A percentile compares a stretch with the other conserved stretches of the same genome.
phyloP scores from a whole-genome alignment of 805 yeast genomes.

The Sporopachydermia quercuum region DNA sequence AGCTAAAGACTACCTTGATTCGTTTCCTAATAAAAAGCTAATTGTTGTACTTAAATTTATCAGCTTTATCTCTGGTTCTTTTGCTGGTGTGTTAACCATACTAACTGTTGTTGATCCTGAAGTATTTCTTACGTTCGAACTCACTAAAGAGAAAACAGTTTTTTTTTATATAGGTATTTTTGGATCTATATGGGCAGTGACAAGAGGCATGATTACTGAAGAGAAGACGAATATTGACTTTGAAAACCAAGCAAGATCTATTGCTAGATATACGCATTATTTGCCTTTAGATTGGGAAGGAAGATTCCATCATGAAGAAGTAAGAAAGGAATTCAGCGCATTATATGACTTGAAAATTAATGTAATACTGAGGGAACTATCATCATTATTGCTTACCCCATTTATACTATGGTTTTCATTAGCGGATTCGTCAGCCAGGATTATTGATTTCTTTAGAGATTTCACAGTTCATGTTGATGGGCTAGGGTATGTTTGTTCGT shows the following conservation, averaged over 20 bases:
- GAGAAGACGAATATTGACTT: conserved; percentile 78
- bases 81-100: conserved; percentile 75
- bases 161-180: conserved; percentile 78
- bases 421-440: conserved; percentile 55
- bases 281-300: conserved; percentile 82
- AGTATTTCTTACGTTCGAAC: conserved; percentile 76
- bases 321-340: conserved; percentile 68
- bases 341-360: conserved; percentile 62
- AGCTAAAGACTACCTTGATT: conserved; percentile 74
- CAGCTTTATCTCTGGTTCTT: conserved; percentile 72
- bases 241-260: conserved; percentile 66
- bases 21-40: conserved; percentile 73
- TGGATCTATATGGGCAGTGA: conserved; percentile 79
- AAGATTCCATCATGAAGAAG: conserved; percentile 67
- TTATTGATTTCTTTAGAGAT: conserved; percentile 85
- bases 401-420: conserved; percentile 77
- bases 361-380: conserved; percentile 59
- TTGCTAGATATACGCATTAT: conserved; percentile 82
- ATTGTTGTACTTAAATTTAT: conserved; percentile 42
- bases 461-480: conserved; percentile 87
- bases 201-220: conserved; percentile 53
- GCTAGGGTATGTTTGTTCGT: conserved; percentile 83
- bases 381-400: conserved; percentile 75
- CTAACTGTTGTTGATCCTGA: conserved; percentile 77
- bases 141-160: conserved; percentile 66